Base-by-base conservation (phyloP, 2,329 filamentous ascomycete species). In the Botrytis deweyae region DNA sequence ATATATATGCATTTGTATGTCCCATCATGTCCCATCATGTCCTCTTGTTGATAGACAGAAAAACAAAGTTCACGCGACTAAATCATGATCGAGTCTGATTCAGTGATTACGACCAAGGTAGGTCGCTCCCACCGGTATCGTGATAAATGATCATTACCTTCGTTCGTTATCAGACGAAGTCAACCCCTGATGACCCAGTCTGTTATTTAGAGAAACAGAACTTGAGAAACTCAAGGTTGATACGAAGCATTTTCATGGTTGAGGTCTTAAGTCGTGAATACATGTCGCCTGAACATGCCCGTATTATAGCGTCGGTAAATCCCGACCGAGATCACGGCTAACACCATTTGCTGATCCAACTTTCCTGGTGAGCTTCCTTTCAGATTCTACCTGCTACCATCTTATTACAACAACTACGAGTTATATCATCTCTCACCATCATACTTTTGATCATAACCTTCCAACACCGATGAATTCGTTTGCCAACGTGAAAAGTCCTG, bases 31-130 rank as follows among this genome's bases (percentile, higher is more conserved):
- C 18, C 16, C 20, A 42, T 68, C 18, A 42, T 40, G 55, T n/a
- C 8, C 36, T 69, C 10, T 6, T 40, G 38, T 42, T 33, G 38
- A 69, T 42, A 69, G 49, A 69, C 40, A n/a, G 66, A 58, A 49
- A 69, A 42, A 58, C 46, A 42, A 69, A 40, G 36, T 58, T 69
- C 66, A 69, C 66, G 66, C 36, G 66, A 58, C 66, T 69, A 58
- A 20, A 58, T 69, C 66, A 58, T 69, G 66, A 42, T 58, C 25
- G 16, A 42, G 36, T 33, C n/a, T 58, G 36, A 25, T 42, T 20
- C 25, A 58, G 66, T 58, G 16, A 52, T 33, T 42, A n/a, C 36
- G 36, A 68, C 40, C 9, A 68, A 52, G 33, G 49, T 42, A 40
- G 25, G 10, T n/a, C 36, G 55, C 49, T n/a, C 40, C 22, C 36